Base-by-base conservation (phyloP, 345 rosid genomes). In the Salix suchowensis region DNA sequence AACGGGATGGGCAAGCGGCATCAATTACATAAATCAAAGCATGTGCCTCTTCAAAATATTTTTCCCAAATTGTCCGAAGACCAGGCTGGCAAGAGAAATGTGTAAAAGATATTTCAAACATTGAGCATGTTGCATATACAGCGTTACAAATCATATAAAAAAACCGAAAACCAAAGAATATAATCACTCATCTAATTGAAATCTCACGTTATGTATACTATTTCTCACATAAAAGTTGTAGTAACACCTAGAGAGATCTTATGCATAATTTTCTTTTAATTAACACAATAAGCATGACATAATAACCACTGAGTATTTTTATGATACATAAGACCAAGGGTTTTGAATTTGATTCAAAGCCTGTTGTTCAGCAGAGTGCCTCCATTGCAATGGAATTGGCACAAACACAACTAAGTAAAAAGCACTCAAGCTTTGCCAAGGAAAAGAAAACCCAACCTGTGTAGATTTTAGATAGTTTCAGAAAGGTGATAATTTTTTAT, bases 31-130 rank as follows among this genome's bases (percentile, higher is more conserved):
- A 96, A 75, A 96, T 81, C 79, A 94, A 81, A 34, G 99, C 98
- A 74, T 96, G 99, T 74, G 99, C 94, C 88, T 96, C 98, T 85
- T 96, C 99, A 69, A 92, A 96, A 74, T 96, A 96, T 85, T 96
- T 96, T 86, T 96, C 99, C 99, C 99, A 96, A 77, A 96, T 94
- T 5, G 99, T 88, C 68, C 98, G 91, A 44, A 96, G 95, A 70
- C 99, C 99, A 83, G 89, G 90, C 99, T 96, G 89, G 42, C 61
- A 79, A 74, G 54, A 81, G 68, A 15, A 74, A 55, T 65, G 1
- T 4, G 42, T 13, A 72, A 60, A 67, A 60, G 12, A 58, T 23
- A 3, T 14, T 3, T 19, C 50, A 46, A 46, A 46, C 50, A 13
- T 46, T 46, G 50, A 13, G 50, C 50, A 46, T 46, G 50, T 13